phyloP scores from a whole-genome alignment of 2,329 filamentous ascomycete genomes.

The Cadophora luteo-olivacea region DNA sequence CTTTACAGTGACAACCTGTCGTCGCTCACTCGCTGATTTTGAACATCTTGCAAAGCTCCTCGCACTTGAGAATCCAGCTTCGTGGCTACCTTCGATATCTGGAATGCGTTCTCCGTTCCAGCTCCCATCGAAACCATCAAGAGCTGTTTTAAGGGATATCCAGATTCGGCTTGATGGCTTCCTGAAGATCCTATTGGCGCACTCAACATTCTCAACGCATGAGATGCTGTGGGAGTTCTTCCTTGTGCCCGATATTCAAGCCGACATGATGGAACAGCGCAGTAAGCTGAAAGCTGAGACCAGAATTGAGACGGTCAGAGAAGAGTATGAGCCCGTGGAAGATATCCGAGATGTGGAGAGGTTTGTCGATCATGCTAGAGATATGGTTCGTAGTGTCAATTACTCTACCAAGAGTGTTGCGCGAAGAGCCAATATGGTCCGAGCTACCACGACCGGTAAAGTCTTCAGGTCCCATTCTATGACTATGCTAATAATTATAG shows the following conservation, averaged over 20 bases:
- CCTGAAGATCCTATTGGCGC: conserved; percentile 81
- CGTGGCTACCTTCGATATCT: conserved; percentile 84
- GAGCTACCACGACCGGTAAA: conserved; percentile 67
- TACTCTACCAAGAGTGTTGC: conserved; percentile 83
- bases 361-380: conserved; percentile 88
- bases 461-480: conserved; percentile 16
- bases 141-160: conserved; percentile 84
- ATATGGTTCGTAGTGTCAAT: conserved; percentile 86
- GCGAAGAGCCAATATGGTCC: conserved; percentile 76
- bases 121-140: conserved; percentile 88
- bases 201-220: conserved; percentile 93
- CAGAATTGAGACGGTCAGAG: conserved; percentile 81
- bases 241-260: conserved; percentile 90
- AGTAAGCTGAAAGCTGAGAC: conserved; percentile 86
- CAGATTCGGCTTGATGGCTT: conserved; percentile 89
- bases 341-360: conserved; percentile 89
- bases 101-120: conserved; percentile 88
- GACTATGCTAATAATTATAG: conserved; percentile 50
- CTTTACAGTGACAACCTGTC: conserved; percentile 93
- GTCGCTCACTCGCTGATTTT: conserved; percentile 86
- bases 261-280: conserved; percentile 87
- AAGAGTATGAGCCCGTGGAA: conserved; percentile 86
- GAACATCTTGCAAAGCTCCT: conserved; percentile 87
- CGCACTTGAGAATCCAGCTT: conserved; percentile 88
- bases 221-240: conserved; percentile 99